Evolutionary conservation across 345 rosid species (phyloP), one percentile per base, ranked within the genome.

Genomic region (Jatropha curcas): DNA sequence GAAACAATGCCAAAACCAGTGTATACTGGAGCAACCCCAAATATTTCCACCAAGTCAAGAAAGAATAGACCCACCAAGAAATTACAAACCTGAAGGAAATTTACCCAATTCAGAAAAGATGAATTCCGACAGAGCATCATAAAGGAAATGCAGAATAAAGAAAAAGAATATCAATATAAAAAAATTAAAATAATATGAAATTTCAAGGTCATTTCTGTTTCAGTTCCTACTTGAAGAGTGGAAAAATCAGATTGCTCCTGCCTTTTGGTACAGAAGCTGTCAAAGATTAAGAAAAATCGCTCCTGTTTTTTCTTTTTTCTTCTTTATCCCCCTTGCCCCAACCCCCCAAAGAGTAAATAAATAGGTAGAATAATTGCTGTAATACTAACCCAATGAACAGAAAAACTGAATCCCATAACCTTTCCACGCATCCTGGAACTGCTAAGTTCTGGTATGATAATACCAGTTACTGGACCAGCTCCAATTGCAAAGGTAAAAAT

Each of bases 41-140:
- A 80, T 7, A 65, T 87, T 83, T 92, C 84, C 53, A 82, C 79
- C 60, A 87, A 61, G 80, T 92, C 87, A 4, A 89, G 88, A 82
- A 92, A 88, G 80, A 88, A 88, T 5, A 91, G 82, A 35, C 97
- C 97, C 76, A 89, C 90, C 84, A 91, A 71, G 84, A 91, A 89
- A 73, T 88, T 91, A 71, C 92, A 91, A 30, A 86, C 88, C 94
- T 91, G 78, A 41, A 81, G 37, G 51, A 72, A 64, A 68, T 33
- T 7, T 2, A n/a, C 41, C 46, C 9, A 24, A 43, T 70, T 69
- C 30, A 14, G 24, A 20, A 39, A 55, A 10, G 7, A 30, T 19
- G 30, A 39, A n/a, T 56, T 53, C 37, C 55, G 28, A 19, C 2
- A 24, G 33, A 62, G 28, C 25, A 62, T 64, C 71, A 37, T n/a